phyloP scores from a whole-genome alignment of 2,329 filamentous ascomycete genomes.

The Metarhizium humberi region DNA sequence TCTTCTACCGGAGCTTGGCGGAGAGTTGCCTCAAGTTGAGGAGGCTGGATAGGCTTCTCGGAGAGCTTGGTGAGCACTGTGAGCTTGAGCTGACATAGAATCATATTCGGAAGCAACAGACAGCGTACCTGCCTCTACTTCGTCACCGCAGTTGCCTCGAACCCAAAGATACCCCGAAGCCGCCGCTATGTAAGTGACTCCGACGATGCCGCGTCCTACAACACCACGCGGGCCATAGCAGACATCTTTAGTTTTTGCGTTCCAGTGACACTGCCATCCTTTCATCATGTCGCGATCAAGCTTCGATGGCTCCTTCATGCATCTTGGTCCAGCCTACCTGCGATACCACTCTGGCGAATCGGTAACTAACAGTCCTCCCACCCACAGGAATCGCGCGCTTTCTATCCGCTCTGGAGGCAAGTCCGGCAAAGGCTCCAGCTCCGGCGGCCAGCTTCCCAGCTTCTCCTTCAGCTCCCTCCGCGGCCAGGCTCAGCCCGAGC shows the following conservation, averaged over 20 bases:
- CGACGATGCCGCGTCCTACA: neutral
- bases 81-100: neutral
- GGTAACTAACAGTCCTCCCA: slow-evolving; percentile 17
- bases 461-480: slow-evolving; percentile 85
- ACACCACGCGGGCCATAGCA: too few species aligned
- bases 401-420: slow-evolving; percentile 63
- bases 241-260: neutral
- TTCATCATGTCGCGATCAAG: slow-evolving; percentile 22
- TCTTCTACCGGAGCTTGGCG: neutral
- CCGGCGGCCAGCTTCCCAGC: slow-evolving; percentile 41
- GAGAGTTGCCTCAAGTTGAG: too few species aligned
- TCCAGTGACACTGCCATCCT: neutral
- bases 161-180: slow-evolving; percentile 2
- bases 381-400: slow-evolving; percentile 59
- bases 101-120: neutral
- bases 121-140: neutral
- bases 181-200: slow-evolving; percentile 6
- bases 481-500: slow-evolving; percentile 74
- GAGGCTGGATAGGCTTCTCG: too few species aligned
- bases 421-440: slow-evolving; percentile 29
- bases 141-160: neutral
- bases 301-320: slow-evolving; percentile 18
- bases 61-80: too few species aligned
- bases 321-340: slow-evolving; percentile 10
- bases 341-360: slow-evolving; percentile 11